These are phyloP conservation scores for Hypoxylon trugodes DNA, from an alignment of 495 filamentous ascomycete species.

Conservation along the genomic window DNA sequence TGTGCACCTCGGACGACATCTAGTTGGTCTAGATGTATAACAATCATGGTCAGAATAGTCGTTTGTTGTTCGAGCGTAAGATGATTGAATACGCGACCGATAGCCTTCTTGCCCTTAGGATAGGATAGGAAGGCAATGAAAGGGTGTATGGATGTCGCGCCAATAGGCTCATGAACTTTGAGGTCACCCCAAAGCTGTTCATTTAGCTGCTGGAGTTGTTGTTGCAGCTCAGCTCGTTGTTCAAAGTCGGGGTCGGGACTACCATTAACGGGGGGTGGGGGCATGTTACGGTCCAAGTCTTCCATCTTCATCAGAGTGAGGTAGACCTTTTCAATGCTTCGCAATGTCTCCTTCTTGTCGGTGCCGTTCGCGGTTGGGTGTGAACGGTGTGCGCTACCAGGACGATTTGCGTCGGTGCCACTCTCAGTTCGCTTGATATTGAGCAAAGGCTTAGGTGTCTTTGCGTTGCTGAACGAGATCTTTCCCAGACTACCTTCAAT, in stretches of 20 bases:
- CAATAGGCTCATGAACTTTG: conserved; percentile 90
- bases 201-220: conserved; percentile 82
- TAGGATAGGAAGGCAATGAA: conserved; percentile 97
- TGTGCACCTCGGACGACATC: conserved; percentile 87
- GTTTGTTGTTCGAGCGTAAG: conserved; percentile 91
- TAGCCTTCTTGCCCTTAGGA: conserved; percentile 93
- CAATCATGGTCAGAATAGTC: conserved; percentile 92
- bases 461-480: conserved; percentile 98
- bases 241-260: conserved; percentile 70
- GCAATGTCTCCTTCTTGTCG: conserved; percentile 83
- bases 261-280: conserved; percentile 68
- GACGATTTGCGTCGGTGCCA: conserved; percentile 58
- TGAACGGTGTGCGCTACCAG: conserved; percentile 59
- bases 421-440: conserved; percentile 93
- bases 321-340: conserved; percentile 88
- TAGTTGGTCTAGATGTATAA: conserved; percentile 90
- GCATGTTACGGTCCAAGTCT: conserved; percentile 90
- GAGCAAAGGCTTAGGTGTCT: conserved; percentile 91
- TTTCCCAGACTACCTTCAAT: conserved; percentile 98
- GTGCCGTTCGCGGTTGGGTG: conserved; percentile 57
- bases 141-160: conserved; percentile 78
- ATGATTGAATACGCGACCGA: conserved; percentile 93
- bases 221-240: conserved; percentile 75
- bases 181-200: conserved; percentile 81
- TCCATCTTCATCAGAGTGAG: conserved; percentile 89